Percentiles rank a stretch among this genome's conserved stretches.
phyloP scores from a whole-genome alignment of 2,329 filamentous ascomycete genomes.

The Simplicillium aogashimaense region DNA sequence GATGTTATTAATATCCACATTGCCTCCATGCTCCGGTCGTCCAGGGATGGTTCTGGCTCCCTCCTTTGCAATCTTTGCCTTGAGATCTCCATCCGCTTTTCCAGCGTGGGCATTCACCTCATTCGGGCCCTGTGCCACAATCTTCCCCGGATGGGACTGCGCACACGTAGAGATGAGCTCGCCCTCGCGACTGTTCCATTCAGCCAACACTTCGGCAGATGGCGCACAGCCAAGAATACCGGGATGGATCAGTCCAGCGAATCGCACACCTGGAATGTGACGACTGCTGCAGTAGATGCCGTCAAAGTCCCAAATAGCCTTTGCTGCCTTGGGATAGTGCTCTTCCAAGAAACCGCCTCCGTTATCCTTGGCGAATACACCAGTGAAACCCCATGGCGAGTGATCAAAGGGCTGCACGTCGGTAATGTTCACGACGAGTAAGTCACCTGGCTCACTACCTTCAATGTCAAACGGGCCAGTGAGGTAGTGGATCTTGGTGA shows the following conservation, averaged over 20 bases:
- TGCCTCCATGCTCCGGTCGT: constrained; percentile 78
- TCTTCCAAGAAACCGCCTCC: constrained; percentile 86
- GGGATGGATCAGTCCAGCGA: constrained; percentile 82
- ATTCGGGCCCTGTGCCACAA: constrained; percentile 68
- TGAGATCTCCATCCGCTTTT: constrained; percentile 44
- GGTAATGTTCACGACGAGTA: constrained; percentile 81
- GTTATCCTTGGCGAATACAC: constrained; percentile 69
- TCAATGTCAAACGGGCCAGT: constrained; percentile 84
- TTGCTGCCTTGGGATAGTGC: constrained; percentile 67
- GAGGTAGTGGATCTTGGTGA: constrained; percentile 79
- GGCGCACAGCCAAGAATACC: constrained; percentile 88
- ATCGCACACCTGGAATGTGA: constrained; percentile 80
- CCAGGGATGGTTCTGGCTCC: constrained; percentile 81
- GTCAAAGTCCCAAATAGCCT: constrained; percentile 50
- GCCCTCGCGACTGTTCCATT: constrained; percentile 76
- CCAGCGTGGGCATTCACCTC: constrained; percentile 66
- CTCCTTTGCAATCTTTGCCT: constrained; percentile 60
- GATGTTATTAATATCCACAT: constrained; percentile 87
- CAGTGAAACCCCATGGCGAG: constrained; percentile 84
- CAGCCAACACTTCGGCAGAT: constrained; percentile 62
- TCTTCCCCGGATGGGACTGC: constrained; percentile 49
- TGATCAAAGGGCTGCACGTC: constrained; percentile 85
- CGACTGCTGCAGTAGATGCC: constrained; percentile 66
- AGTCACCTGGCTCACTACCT: constrained; percentile 73
- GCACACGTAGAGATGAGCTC: constrained; percentile 58